Percentiles rank a stretch among this genome's conserved stretches.
Conservation (phyloP, 2,329 filamentous ascomycete genomes). For the Paecilomyces sp. region DNA sequence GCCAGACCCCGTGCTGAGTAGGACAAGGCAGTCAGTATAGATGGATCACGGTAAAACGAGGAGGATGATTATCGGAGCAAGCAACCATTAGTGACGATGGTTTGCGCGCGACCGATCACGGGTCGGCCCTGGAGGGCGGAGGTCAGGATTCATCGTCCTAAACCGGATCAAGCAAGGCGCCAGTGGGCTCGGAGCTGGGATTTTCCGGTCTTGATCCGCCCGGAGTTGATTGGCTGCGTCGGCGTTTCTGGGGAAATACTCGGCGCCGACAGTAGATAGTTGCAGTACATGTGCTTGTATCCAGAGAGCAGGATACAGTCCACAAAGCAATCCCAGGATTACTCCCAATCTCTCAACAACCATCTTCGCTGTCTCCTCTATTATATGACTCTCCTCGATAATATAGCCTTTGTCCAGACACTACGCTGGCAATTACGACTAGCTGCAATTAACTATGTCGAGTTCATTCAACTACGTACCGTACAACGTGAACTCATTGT, state of each 20-base stretch:
- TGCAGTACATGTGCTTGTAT: too few species aligned
- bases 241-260: background rate
- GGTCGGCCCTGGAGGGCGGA: conserved; percentile 24
- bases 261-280: background rate
- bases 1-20: background rate
- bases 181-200: conserved; percentile 11
- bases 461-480: too few species aligned
- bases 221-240: background rate
- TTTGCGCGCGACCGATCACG: conserved; percentile 33
- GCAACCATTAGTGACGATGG: conserved; percentile 14
- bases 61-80: conserved; percentile 3
- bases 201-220: conserved; percentile 14
- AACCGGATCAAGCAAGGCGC: conserved; percentile 2
- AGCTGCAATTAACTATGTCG: too few species aligned
- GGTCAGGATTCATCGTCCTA: conserved; percentile 18
- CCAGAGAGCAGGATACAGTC: too few species aligned
- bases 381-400: too few species aligned
- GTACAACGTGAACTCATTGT: background rate
- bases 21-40: conserved; percentile 2
- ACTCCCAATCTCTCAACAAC: too few species aligned
- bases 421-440: too few species aligned
- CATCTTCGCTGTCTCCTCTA: too few species aligned
- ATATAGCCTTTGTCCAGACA: too few species aligned
- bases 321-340: too few species aligned
- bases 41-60: conserved; percentile 3